phyloP scores from a whole-genome alignment of 208 protist genomes.

The Leishmania mexicana region DNA sequence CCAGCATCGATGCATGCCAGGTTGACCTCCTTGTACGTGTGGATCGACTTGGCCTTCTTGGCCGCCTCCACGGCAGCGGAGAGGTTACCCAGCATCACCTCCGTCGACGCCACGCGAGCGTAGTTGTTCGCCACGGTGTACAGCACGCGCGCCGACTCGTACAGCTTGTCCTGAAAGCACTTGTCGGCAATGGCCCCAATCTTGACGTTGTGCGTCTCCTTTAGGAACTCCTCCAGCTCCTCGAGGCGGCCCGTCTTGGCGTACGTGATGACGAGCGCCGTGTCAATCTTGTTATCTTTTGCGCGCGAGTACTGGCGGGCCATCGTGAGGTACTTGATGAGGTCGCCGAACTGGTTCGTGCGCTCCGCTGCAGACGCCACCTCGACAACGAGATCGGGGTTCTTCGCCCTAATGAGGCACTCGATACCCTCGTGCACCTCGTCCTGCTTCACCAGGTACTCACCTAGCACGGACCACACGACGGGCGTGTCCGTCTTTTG shows the following conservation, averaged over 20 bases:
- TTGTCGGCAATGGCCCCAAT: conserved; percentile 97
- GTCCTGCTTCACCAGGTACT: conserved; percentile 92
- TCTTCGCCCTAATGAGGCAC: conserved; percentile 98
- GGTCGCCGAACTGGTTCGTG: conserved; percentile 93
- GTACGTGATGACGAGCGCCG: conserved; percentile 97
- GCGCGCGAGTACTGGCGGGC: conserved; percentile 90
- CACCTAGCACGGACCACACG: conserved; percentile 96
- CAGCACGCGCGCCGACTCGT: conserved; percentile 98
- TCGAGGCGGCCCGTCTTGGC: conserved; percentile 96
- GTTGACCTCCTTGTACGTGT: conserved; percentile 97
- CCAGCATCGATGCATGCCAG: conserved; percentile 97
- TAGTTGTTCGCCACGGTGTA: conserved; percentile 98
- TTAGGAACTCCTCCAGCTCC: conserved; percentile 99
- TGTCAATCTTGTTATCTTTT: conserved; percentile 97
- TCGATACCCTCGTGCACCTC: conserved; percentile 97
- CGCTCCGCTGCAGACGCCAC: conserved; percentile 95
- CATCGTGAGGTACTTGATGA: conserved; percentile 99
- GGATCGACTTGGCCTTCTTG: conserved; percentile 97
- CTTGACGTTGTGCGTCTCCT: conserved; percentile 96
- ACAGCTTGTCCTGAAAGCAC: conserved; percentile 98
- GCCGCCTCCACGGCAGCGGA: conserved; percentile 98
- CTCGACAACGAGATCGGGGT: conserved; percentile 90
- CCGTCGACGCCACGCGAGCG: conserved; percentile 94
- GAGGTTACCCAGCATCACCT: conserved; percentile 96
- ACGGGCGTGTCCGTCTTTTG: conserved; percentile 91